A percentile compares a stretch with the other conserved stretches of the same genome.
Evolutionary conservation across 805 yeast genomes (phyloP).

Genomic region (Candida namnaoensis): DNA sequence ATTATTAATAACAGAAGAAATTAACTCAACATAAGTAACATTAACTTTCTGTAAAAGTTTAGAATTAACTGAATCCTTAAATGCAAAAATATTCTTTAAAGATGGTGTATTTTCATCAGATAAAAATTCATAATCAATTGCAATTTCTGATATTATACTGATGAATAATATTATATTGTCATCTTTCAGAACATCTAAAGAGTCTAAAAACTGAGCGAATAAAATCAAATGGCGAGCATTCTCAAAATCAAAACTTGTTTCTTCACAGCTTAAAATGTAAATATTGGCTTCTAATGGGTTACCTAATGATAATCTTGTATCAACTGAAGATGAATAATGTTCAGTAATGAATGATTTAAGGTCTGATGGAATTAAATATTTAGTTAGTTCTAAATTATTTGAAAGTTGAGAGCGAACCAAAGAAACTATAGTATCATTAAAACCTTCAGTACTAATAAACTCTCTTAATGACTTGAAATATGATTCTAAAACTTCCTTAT

Average conservation of each 20-base stretch:
- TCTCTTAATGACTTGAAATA: conserved; percentile 5
- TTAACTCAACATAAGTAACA: not conserved
- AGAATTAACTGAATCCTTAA: not conserved
- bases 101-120: conserved; percentile 1
- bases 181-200: conserved; percentile 8
- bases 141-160: conserved; percentile 26
- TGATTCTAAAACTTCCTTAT: conserved; percentile 1
- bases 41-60: too few species aligned
- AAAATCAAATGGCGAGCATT: conserved; percentile 12
- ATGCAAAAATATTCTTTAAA: not conserved
- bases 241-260: conserved; percentile 5
- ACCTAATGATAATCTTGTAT: conserved; percentile 32
- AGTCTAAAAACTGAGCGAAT: conserved; percentile 18
- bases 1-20: not conserved
- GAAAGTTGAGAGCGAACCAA: conserved; percentile 9
- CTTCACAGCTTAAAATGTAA: conserved; percentile 15
- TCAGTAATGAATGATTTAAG: conserved; percentile 11
- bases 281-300: conserved; percentile 37
- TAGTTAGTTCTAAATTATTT: conserved; percentile 4
- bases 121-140: conserved; percentile 28
- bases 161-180: conserved; percentile 15
- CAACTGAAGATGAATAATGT: conserved; percentile 22
- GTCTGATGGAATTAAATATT: conserved; percentile 10
- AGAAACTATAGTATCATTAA: conserved; percentile 1
- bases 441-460: not conserved